Percentiles rank a stretch among this genome's conserved stretches.
phyloP scores from a whole-genome alignment of 2,329 filamentous ascomycete genomes.

The Arthrobotrys pseudoclavata region DNA sequence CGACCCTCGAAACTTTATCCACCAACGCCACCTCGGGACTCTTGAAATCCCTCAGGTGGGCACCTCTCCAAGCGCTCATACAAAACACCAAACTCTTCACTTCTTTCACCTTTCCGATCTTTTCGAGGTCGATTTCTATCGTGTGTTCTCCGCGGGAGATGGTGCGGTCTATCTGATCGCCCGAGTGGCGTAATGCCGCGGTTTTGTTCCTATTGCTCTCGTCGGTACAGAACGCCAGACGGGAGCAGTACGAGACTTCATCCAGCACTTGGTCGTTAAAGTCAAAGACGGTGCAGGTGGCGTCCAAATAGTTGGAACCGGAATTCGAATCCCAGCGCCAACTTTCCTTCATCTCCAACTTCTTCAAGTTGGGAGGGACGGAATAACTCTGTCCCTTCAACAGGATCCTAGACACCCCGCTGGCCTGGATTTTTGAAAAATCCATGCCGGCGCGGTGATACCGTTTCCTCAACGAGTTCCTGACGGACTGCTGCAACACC shows the following conservation, averaged over 20 bases:
- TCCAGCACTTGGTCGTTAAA: constrained; percentile 31
- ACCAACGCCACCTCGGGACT: constrained; percentile 46
- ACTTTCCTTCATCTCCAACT: constrained; percentile 51
- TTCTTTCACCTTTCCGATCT: not conserved
- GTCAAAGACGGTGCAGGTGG: constrained; percentile 42
- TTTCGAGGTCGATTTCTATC: constrained; percentile 41
- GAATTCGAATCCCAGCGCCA: constrained; percentile 43
- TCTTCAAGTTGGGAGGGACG: constrained; percentile 43
- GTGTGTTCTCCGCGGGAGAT: constrained; percentile 31
- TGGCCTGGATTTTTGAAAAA: constrained; percentile 45
- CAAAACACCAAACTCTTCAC: constrained; percentile 56
- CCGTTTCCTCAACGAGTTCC: constrained; percentile 48
- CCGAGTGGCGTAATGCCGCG: constrained; percentile 40
- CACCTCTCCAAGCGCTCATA: constrained; percentile 47
- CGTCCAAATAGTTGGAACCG: constrained; percentile 31
- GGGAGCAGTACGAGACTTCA: constrained; percentile 29
- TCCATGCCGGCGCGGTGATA: constrained; percentile 52
- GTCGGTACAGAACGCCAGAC: constrained; percentile 40
- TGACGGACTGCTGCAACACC: constrained; percentile 44
- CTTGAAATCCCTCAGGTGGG: constrained; percentile 37
- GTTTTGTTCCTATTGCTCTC: constrained; percentile 29
- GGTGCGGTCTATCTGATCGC: constrained; percentile 40
- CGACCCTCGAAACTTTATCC: constrained; percentile 36
- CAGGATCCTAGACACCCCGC: constrained; percentile 53
- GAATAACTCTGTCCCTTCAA: constrained; percentile 47